phyloP scores from a whole-genome alignment of 495 filamentous ascomycete species.

The Peziza echinospora region DNA sequence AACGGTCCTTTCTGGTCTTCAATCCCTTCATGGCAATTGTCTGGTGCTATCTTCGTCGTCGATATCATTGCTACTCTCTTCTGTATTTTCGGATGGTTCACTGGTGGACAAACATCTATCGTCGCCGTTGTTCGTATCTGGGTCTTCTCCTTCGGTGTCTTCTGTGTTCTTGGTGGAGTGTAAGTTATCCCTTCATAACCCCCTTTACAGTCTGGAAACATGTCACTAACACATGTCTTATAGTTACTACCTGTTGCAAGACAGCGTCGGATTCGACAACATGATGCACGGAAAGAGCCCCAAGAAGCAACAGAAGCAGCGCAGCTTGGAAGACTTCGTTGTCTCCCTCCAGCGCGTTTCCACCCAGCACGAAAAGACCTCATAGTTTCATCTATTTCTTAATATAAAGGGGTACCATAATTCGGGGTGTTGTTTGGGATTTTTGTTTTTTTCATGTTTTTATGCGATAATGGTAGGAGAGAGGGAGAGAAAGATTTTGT shows the following conservation, averaged over 20 bases:
- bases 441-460: too few relatives aligned
- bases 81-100: slow-evolving; percentile 63
- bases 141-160: slow-evolving; percentile 73
- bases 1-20: slow-evolving; percentile 72
- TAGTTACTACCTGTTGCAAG: slow-evolving; percentile 52
- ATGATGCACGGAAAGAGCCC: slow-evolving; percentile 74
- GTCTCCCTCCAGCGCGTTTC: slow-evolving; percentile 70
- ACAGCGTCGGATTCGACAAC: slow-evolving; percentile 60
- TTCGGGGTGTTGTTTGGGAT: too few relatives aligned
- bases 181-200: slow-evolving; percentile 5
- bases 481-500: too few relatives aligned
- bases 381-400: too few relatives aligned
- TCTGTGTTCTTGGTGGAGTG: slow-evolving; percentile 43
- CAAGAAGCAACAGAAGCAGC: slow-evolving; percentile 51
- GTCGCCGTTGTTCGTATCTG: slow-evolving; percentile 68
- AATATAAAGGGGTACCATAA: too few relatives aligned
- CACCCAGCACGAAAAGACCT: slow-evolving; percentile 58
- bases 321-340: slow-evolving; percentile 67
- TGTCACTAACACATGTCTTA: slow-evolving; percentile 13
- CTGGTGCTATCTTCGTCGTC: slow-evolving; percentile 53
- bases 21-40: slow-evolving; percentile 61
- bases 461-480: too few relatives aligned
- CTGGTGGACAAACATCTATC: slow-evolving; percentile 41
- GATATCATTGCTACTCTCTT: slow-evolving; percentile 68
- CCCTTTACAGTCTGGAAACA: slow-evolving; percentile 22